These are phyloP conservation scores for Scedosporium minutisporum DNA, from an alignment of 2,329 filamentous ascomycete genomes.

Conservation along the genomic window DNA sequence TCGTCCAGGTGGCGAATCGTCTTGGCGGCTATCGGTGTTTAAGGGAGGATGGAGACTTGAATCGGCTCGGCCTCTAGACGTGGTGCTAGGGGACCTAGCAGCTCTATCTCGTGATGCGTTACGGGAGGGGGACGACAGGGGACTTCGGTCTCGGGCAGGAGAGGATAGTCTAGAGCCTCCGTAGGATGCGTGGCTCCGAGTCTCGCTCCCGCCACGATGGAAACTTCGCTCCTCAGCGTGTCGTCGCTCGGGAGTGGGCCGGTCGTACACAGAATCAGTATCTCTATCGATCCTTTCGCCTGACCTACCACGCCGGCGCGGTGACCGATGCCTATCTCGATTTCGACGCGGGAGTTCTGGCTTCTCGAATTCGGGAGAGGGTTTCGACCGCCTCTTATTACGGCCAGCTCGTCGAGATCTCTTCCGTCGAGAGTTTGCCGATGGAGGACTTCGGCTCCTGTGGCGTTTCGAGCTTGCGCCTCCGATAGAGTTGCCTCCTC, in stretches of 20 bases:
- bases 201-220: background rate
- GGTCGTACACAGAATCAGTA: background rate
- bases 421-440: conserved; percentile 27
- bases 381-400: background rate
- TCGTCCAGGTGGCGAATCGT: conserved; percentile 15
- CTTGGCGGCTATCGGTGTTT: conserved; percentile 14
- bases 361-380: background rate
- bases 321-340: conserved; percentile 3
- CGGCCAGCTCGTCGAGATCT: conserved; percentile 30
- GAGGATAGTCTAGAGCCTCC: background rate
- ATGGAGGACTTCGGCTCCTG: conserved; percentile 31
- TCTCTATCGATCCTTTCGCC: conserved; percentile 1
- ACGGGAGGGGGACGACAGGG: background rate
- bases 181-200: background rate
- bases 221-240: background rate
- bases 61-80: conserved; percentile 10
- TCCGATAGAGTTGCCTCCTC: conserved; percentile 22
- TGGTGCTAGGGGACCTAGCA: conserved; percentile 11
- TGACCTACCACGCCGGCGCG: background rate
- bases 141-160: background rate
- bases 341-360: background rate
- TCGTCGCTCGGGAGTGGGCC: background rate
- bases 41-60: conserved; percentile 11
- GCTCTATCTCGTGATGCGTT: conserved; percentile 8
- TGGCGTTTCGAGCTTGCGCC: conserved; percentile 28